Conservation (phyloP, 192 early-diverging fungal species). For the Phycomyces blakesleeanus region DNA sequence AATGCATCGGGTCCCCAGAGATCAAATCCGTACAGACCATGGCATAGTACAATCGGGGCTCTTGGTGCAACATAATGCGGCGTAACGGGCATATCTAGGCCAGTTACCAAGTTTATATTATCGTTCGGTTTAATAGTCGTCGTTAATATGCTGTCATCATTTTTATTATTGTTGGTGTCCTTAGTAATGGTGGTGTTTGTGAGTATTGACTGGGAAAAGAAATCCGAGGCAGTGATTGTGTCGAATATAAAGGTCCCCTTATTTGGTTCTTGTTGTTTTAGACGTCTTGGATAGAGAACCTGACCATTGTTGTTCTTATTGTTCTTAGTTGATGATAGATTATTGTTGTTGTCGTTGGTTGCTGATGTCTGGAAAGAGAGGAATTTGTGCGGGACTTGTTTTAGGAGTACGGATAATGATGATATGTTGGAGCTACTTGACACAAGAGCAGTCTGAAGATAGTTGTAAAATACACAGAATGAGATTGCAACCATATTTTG, state of each 20-base stretch:
- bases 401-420: slow-evolving; percentile 3
- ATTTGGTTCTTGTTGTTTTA: not conserved
- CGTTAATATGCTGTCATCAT: too few relatives aligned
- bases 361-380: not conserved
- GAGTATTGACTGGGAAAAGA: not conserved
- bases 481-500: slow-evolving; percentile 15
- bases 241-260: not conserved
- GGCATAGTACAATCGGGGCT: slow-evolving; percentile 83
- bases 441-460: slow-evolving; percentile 6
- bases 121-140: too few relatives aligned
- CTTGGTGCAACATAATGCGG: slow-evolving; percentile 69
- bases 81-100: slow-evolving; percentile 37
- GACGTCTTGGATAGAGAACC: not conserved
- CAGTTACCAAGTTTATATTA: too few relatives aligned
- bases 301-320: not conserved
- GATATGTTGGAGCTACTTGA: not conserved
- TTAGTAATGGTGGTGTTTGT: not conserved
- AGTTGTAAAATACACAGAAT: slow-evolving; percentile 11
- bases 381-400: slow-evolving; percentile 9
- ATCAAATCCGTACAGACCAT: slow-evolving; percentile 93
- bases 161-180: not conserved
- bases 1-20: slow-evolving; percentile 70
- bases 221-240: not conserved
- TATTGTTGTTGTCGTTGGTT: not conserved
- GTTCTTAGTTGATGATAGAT: not conserved